Conservation (phyloP, 192 early-diverging fungal genomes). For the Cetraspora pellucida region DNA sequence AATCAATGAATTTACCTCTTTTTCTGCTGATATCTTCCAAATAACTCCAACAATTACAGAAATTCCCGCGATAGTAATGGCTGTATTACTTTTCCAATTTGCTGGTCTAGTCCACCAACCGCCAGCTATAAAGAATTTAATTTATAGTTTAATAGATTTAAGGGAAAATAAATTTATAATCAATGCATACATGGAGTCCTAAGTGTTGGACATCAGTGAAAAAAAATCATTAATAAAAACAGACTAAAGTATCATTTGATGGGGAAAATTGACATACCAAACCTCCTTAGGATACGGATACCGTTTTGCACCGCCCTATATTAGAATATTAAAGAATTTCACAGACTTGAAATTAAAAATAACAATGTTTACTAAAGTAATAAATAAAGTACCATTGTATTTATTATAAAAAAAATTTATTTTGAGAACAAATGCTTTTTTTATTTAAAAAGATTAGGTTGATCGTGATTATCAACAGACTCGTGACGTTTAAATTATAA, state of each 20-base stretch:
- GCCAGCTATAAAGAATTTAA: slow-evolving; percentile 35
- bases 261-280: slow-evolving; percentile 33
- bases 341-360: too few species aligned
- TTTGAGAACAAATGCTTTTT: too few species aligned
- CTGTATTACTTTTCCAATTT: slow-evolving; percentile 52
- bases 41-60: slow-evolving; percentile 37
- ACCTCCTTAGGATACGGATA: slow-evolving; percentile 47
- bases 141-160: background rate
- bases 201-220: background rate
- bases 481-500: too few species aligned
- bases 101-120: slow-evolving; percentile 53
- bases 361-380: too few species aligned
- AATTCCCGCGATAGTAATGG: slow-evolving; percentile 43
- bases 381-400: too few species aligned
- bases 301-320: slow-evolving; percentile 39
- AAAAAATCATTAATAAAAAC: background rate
- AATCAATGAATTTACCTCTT: slow-evolving; percentile 37
- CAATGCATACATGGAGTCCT: slow-evolving; percentile 44
- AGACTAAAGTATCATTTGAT: background rate
- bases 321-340: background rate
- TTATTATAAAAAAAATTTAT: too few species aligned
- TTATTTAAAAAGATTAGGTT: too few species aligned
- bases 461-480: too few species aligned
- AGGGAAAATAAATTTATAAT: background rate
- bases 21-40: slow-evolving; percentile 49